Base-by-base conservation (phyloP, 768 basidiomycete species). In the Pisolithus albus region DNA sequence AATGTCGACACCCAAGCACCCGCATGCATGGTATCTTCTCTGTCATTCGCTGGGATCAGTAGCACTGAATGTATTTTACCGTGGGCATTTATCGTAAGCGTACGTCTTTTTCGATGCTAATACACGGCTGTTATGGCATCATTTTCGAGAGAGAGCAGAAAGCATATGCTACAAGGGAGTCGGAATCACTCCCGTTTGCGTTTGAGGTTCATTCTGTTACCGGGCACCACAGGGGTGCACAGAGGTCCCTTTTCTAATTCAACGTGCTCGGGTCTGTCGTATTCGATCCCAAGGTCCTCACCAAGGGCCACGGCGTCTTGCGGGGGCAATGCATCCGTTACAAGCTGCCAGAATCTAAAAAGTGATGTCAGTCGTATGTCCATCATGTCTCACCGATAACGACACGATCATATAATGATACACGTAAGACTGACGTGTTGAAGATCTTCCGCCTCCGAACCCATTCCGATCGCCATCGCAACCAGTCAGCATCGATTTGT, bases 391-490 rank as follows among this genome's bases (percentile, higher is more conserved):
- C 37, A 40, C 49, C 34, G 50, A 37, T 37, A 24, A 32, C 5
- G 43, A 11, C 4, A 19, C 26, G 26, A 26, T 9, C 10, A 19
- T 39, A 18, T n/a, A 26, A 21, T 26, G 23, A 46, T 21, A 16
- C 40, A 16, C 23, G 32, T 30, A 7, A 10, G 36, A 66, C 66
- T 61, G 37, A 66, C 65, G 64, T 59, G 23, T 23, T 64, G 44
- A 91, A 95, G 3, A 86, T 70, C 63, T 88, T 92, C 62, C 77
- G 80, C 50, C 92, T 75, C 21, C 77, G 75, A 32, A 80, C 66
- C 92, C 92, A 95, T 70, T 92, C 86, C 4, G 76, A 74, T 54
- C 86, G 74, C 91, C 91, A 94, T 61, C 78, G 81, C 6, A 59
- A 69, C 86, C 91, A 93, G 30, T 92, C 87, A 1, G 67, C 64